These are phyloP conservation scores for Fomitiporia mediterranea DNA, from an alignment of 1,284 basidiomycete genomes.

Conservation along the genomic window DNA sequence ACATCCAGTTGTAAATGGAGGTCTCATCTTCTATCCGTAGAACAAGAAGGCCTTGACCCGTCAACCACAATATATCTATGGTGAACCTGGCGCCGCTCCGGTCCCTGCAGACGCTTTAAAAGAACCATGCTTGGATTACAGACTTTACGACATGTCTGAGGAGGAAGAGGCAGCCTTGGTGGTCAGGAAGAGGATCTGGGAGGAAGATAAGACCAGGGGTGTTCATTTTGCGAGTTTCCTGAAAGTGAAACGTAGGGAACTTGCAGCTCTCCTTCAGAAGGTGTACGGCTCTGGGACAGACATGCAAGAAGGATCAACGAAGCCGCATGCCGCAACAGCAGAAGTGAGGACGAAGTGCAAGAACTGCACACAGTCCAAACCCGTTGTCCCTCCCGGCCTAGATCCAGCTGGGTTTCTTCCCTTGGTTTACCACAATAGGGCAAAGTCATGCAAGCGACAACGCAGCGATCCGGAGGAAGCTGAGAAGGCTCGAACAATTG, in stretches of 20 bases:
- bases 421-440: neutral
- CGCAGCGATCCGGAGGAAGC: neutral
- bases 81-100: neutral
- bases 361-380: neutral
- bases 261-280: neutral
- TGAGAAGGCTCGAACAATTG: neutral
- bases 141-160: neutral
- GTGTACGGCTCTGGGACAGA: neutral
- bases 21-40: neutral
- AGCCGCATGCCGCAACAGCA: neutral
- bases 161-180: neutral
- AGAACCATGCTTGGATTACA: neutral
- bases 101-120: neutral
- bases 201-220: neutral
- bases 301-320: neutral
- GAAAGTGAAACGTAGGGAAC: neutral
- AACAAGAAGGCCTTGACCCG: neutral
- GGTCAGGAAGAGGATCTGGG: neutral
- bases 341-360: neutral
- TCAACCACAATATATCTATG: neutral
- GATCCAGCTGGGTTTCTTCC: neutral
- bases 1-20: neutral
- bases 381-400: neutral
- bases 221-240: neutral
- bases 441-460: neutral